Evolutionary conservation across 176 grass and related monocot genomes (phyloP).

Genomic region (Aegilops speltoides): DNA sequence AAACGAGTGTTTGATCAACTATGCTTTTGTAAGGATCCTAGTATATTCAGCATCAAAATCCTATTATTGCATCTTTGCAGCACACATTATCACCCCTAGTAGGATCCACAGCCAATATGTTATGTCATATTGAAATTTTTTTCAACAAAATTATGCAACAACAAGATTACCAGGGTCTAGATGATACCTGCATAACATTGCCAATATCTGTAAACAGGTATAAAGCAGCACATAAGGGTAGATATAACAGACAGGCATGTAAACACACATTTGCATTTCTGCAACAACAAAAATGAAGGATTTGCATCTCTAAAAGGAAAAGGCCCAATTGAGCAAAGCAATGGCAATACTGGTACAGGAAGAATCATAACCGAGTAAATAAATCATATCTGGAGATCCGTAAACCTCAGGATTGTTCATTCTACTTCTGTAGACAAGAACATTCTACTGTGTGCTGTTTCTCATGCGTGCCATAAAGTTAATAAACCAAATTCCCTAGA

Average conservation of each 20-base stretch:
- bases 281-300: neutral
- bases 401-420: neutral
- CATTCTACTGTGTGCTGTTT: neutral
- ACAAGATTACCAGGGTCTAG: conserved; percentile 5
- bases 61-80: neutral
- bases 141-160: neutral
- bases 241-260: neutral
- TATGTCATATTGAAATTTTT: neutral
- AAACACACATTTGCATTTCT: neutral
- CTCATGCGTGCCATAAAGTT: neutral
- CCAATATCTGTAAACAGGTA: neutral
- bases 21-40: neutral
- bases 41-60: neutral
- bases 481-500: neutral
- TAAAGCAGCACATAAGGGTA: neutral
- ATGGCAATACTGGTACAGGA: neutral
- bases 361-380: neutral
- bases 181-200: neutral
- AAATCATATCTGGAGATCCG: neutral
- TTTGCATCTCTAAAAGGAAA: neutral
- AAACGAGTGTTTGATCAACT: neutral
- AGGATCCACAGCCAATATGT: neutral
- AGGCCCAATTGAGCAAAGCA: neutral
- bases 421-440: neutral
- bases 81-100: neutral